These are phyloP conservation scores for Eutrema salsugineum DNA, from an alignment of 441 rosid genomes.

Conservation along the genomic window DNA sequence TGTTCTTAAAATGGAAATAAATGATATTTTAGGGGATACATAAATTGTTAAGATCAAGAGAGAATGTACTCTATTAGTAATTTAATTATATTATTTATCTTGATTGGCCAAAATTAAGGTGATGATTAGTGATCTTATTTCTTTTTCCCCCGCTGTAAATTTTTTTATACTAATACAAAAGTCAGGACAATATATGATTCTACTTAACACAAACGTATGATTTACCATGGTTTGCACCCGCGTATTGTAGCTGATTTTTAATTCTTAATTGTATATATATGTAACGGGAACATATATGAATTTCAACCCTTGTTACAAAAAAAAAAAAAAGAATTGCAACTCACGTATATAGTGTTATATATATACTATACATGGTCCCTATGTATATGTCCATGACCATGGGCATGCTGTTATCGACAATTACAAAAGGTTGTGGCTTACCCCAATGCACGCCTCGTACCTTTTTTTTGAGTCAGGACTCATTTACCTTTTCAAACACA, in stretches of 20 bases:
- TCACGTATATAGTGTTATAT: not conserved
- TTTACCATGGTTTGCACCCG: no score
- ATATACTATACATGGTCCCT: constrained; percentile 4
- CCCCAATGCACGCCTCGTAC: constrained; percentile 27
- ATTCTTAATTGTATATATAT: no score
- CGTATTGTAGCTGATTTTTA: no score
- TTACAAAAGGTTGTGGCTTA: constrained; percentile 22
- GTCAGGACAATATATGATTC: no score
- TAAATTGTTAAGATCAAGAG: not conserved
- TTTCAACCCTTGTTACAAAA: no score
- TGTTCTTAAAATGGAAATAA: not conserved
- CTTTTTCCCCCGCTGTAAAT: not conserved
- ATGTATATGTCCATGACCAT: not conserved
- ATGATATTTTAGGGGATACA: not conserved
- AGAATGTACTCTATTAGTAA: not conserved
- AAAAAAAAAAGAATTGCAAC: no score
- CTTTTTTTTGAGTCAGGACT: constrained; percentile 11
- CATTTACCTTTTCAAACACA: constrained; percentile 13
- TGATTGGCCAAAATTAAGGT: no score
- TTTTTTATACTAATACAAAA: no score
- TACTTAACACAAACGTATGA: no score
- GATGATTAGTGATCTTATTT: no score
- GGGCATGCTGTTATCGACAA: constrained; percentile 31
- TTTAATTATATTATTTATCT: not conserved
- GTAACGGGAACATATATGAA: not conserved